Base-by-base conservation (phyloP, 2,329 filamentous ascomycete species). In the Chaetomium strumarium region DNA sequence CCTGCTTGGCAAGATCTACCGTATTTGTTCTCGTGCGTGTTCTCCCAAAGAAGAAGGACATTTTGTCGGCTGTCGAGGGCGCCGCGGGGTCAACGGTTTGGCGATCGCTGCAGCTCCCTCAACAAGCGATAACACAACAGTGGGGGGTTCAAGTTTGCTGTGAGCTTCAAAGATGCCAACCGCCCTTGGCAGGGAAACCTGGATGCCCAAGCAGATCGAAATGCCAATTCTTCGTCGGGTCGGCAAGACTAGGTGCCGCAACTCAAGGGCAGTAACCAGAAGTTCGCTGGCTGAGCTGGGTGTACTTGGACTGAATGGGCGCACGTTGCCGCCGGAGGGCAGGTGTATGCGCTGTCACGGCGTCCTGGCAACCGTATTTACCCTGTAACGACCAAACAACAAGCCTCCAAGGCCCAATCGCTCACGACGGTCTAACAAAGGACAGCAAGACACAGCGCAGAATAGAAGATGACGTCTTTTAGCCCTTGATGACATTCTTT, bases 21-120 rank as follows among this genome's bases (percentile, higher is more conserved):
- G 75, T 73, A 51, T 70, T 72, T 49, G 77, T 73, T 59, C 77
- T 72, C 58, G 75, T 72, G 55, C 76, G 71, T 50, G 72, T 73
- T 62, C 78, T 72, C 53, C 76, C 76, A 58, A 81, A 81, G 44
- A 81, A 67, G 63, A 81, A 81, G 31, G 78, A 78, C 59, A 73
- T 73, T 61, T 61, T 68, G 31, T 57, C 33, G 36, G 43, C 17
- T 42, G 11, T 38, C 38, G 42, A 36, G 36, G 52, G 52, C 44
- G 43, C 33, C 30, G 49, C 36, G 41, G 51, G 48, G 41, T 50
- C 16, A 50, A 42, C 20, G 29, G 51, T 47, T 45, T 14, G 44
- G 11, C 33, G 50, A 44, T 48, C 44, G 36, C 30, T 36, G 44
- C 46, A 41, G 29, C 30, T 30, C 31, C 16, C 8, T 36, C 19